Evolutionary conservation across 2,329 filamentous ascomycete species (phyloP), one percentile per base, ranked within the genome.

Genomic region (Exophiala viscosa): DNA sequence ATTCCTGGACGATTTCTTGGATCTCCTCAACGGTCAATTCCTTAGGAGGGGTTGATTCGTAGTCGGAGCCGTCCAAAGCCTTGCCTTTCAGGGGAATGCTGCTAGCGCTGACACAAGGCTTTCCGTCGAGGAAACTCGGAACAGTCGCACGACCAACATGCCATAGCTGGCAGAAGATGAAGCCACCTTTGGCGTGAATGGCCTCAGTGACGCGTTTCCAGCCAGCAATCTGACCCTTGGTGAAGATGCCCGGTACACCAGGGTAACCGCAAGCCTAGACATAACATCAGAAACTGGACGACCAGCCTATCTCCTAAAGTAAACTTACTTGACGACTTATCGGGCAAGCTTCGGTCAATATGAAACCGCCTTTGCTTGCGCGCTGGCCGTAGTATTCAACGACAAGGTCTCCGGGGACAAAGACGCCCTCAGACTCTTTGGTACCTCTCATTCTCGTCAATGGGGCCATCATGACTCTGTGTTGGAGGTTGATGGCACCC

Each of bases 381-480:
- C 68, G 62, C 47, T 70, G 68, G 5, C 45, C 49, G 32, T 74
- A 74, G 56, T 74, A 73, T 45, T 73, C 67, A 2, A 50, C 44
- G 17, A 66, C 65, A 33, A 71, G 62, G 17, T 55, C 76, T 0
- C 69, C 61, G 0, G 73, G 76, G 31, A 72, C 75, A 4, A 65
- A 61, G 8, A 55, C 40, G 14, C 53, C 53, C 32, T 51, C 43
- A 3, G 48, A 48, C 15, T 67, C 57, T 6, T 70, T 70, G 2
- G 72, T 73, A 10, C 76, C 76, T 31, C 80, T 72, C 59, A 77
- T 77, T 13, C 80, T 73, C 5, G 79, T 82, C 48, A 82, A 64
- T 3, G 81, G 76, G 1, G 78, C 76, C 59, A 77, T 64, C 39
- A 79, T 67, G 18, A 82, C 67, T 48, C 80, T 74, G 59, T 82